These are phyloP conservation scores for Eimeria brunetti DNA, from an alignment of 169 alveolate species.

Conservation along the genomic window DNA sequence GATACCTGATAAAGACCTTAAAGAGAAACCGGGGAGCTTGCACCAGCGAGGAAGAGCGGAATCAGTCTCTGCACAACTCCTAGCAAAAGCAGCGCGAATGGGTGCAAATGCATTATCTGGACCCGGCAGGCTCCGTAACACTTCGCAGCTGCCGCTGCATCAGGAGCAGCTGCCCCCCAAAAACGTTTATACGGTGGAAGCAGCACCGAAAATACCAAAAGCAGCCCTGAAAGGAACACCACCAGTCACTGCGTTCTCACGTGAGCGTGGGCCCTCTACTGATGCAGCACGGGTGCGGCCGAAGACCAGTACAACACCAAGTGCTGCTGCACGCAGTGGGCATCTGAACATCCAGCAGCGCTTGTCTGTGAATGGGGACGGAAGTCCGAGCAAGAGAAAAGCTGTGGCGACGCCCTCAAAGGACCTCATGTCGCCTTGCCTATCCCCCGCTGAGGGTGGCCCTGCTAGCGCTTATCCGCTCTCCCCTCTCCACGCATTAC, in stretches of 20 bases:
- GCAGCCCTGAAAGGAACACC: not conserved
- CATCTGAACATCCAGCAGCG: not conserved
- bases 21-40: not conserved
- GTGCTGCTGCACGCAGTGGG: not conserved
- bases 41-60: not conserved
- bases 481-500: not conserved
- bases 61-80: not conserved
- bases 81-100: not conserved
- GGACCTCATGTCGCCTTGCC: not conserved
- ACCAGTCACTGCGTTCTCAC: not conserved
- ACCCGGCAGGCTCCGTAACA: not conserved
- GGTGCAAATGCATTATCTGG: not conserved
- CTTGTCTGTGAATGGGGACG: constrained; percentile 4
- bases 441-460: not conserved
- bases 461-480: not conserved
- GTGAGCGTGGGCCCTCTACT: constrained; percentile 20
- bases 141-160: constrained; percentile 23
- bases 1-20: not conserved
- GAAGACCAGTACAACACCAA: constrained; percentile 12
- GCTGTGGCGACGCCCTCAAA: not conserved
- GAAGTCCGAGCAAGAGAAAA: not conserved
- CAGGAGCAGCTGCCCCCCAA: constrained; percentile 4
- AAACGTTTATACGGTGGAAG: not conserved
- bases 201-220: not conserved
- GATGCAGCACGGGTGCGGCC: constrained; percentile 9